Percentiles rank a stretch among this genome's conserved stretches.
phyloP scores from a whole-genome alignment of 2,329 filamentous ascomycete genomes.

The Arthrocladium fulminans region DNA sequence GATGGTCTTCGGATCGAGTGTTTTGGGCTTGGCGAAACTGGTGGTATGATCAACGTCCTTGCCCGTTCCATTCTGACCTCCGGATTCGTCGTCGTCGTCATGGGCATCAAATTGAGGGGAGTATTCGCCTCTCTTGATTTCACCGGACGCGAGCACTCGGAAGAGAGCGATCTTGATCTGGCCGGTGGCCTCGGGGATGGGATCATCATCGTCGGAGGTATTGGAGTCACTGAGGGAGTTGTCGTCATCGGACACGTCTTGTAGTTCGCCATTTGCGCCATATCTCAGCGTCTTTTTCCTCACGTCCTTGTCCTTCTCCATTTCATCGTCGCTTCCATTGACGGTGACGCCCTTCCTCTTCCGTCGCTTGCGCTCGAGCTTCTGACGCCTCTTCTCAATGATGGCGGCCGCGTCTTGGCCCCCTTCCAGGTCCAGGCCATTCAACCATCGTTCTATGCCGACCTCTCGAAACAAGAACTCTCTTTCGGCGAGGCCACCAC shows the following conservation, averaged over 20 bases:
- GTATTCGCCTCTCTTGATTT: conserved; percentile 97
- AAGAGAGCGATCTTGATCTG: conserved; percentile 98
- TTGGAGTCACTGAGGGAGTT: conserved; percentile 55
- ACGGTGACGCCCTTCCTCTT: conserved; percentile 52
- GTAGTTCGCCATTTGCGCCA: conserved; percentile 65
- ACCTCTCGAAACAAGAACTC: conserved; percentile 98
- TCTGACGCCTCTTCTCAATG: conserved; percentile 53
- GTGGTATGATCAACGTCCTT: conserved; percentile 90
- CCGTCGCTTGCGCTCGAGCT: conserved; percentile 74
- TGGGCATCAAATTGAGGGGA: conserved; percentile 95
- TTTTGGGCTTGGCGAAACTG: conserved; percentile 94
- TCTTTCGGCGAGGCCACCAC: conserved; percentile 86
- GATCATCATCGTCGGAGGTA: conserved; percentile 61
- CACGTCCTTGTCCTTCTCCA: conserved; percentile 18
- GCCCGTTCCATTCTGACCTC: conserved; percentile 39
- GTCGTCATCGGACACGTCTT: conserved; percentile 63
- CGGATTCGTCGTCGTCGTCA: conserved; percentile 74
- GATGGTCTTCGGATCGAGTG: conserved; percentile 90
- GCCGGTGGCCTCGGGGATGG: conserved; percentile 79
- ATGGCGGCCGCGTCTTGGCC: conserved; percentile 75
- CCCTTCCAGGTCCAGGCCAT: conserved; percentile 88
- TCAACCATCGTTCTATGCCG: conserved; percentile 90
- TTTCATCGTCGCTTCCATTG: conserved; percentile 32
- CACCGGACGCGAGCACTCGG: conserved; percentile 85
- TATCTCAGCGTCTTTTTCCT: conserved; percentile 62